These are phyloP conservation scores for Nicotiana otophora DNA, from an alignment of 257 asterid genomes.

Conservation along the genomic window DNA sequence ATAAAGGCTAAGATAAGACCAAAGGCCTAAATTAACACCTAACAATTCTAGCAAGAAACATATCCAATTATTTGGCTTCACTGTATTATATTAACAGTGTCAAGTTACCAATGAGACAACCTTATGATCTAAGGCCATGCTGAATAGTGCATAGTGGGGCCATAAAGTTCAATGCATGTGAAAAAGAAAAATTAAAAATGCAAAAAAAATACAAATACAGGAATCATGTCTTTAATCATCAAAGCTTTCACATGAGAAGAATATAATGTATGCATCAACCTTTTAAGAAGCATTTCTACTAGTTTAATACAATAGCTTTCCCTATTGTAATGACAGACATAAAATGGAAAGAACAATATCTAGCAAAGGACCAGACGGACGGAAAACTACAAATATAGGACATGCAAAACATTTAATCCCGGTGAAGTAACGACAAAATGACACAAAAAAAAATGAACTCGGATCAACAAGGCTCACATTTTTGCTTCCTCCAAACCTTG, in stretches of 20 bases:
- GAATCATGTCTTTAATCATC: too few species aligned
- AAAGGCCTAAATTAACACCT: neutral
- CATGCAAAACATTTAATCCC: neutral
- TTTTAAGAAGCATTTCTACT: neutral
- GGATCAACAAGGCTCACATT: slow-evolving; percentile 47
- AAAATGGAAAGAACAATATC: slow-evolving; percentile 7
- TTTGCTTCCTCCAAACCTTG: slow-evolving; percentile 87
- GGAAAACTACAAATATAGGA: neutral
- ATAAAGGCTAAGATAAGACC: neutral
- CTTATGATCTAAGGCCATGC: slow-evolving; percentile 2
- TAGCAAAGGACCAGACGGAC: neutral
- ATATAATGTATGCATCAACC: neutral
- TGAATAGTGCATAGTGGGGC: neutral
- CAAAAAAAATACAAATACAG: neutral
- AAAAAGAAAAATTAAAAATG: neutral
- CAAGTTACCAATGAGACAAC: neutral
- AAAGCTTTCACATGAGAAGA: too few species aligned
- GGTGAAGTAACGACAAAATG: neutral
- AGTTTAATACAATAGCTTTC: neutral
- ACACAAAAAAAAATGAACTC: slow-evolving; percentile 1
- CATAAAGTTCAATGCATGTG: neutral
- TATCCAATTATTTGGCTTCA: neutral
- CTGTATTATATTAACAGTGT: neutral
- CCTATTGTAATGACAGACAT: neutral
- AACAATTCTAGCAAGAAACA: neutral